Percentiles rank a stretch among this genome's conserved stretches.
Conservation (phyloP, 768 basidiomycete species). For the Russula earlei region DNA sequence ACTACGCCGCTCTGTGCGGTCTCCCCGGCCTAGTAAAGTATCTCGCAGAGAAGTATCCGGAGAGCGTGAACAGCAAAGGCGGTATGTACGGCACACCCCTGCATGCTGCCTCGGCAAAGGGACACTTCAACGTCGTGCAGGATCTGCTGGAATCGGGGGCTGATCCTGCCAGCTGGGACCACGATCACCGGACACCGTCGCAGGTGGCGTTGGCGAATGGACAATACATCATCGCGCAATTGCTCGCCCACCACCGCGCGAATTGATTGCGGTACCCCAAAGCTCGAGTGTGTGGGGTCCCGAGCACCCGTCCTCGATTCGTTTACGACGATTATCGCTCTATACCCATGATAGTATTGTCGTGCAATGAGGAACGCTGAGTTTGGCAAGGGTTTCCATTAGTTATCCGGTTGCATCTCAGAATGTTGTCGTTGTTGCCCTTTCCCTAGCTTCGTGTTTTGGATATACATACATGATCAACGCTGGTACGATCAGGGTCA, state of each 20-base stretch:
- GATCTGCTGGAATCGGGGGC: neutral
- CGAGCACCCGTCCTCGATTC: too few relatives aligned
- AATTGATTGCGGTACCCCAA: neutral
- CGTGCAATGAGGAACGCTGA: too few relatives aligned
- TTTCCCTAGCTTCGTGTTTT: too few relatives aligned
- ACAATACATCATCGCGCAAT: constrained; percentile 1
- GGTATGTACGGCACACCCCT: neutral
- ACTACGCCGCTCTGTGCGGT: constrained; percentile 7
- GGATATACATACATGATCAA: too few relatives aligned
- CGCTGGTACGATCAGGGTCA: too few relatives aligned
- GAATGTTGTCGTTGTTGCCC: too few relatives aligned
- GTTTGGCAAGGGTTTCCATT: too few relatives aligned
- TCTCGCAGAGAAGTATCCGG: neutral
- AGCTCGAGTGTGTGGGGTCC: too few relatives aligned
- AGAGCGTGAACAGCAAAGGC: neutral
- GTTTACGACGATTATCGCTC: too few relatives aligned
- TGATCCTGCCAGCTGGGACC: neutral
- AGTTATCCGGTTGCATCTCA: too few relatives aligned
- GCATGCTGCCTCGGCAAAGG: constrained; percentile 2
- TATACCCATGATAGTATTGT: too few relatives aligned
- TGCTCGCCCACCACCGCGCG: neutral
- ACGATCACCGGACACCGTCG: neutral
- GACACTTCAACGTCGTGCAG: constrained; percentile 1
- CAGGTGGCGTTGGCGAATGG: constrained; percentile 5
- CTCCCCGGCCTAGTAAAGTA: constrained; percentile 3